Evolutionary conservation across 257 asterid species (phyloP), one percentile per base, ranked within the genome.

Genomic region (Lantana camara): DNA sequence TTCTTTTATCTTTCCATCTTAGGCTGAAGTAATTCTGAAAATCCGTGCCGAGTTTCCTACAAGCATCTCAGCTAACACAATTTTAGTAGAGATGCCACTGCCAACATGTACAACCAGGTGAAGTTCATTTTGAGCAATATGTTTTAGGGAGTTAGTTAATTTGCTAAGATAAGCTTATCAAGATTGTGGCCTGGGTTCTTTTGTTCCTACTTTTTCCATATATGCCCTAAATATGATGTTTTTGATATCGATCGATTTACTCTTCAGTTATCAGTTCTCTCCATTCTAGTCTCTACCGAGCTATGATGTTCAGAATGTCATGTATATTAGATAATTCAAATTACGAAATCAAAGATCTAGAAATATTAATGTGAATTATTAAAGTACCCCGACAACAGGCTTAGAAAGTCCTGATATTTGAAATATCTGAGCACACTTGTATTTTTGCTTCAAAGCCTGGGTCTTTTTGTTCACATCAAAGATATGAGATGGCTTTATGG

Each of bases 21-120:
- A 94, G 99, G 99, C 99, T 37, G 98, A 94, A 74, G 98, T 94
- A 60, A 86, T 91, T 76, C 77, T 94, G 76, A 94, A 94, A 81
- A 82, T 94, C 67, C 96, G 95, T 35, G 95, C 98, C 12, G 98
- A 94, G 82, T 94, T 90, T 79, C 93, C 87, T 67, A 84, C 99
- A 53, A 89, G 65, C 76, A 70, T 81, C 70, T 77, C 95, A 62
- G 98, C 99, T 15, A 94, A 94, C 80, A 90, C 98, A 49, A 73
- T 94, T 66, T 74, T 72, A 60, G 84, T 94, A 29, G 96, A 94
- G 79, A 94, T 94, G 99, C 98, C 96, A 24, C 61, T 94, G 77
- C 99, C 99, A 58, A 57, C 91, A 69, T 90, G 83, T 73, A 94
- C 99, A 68, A 80, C 91, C 72, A 86, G 99, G 98, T 88, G 75